These are phyloP conservation scores for Brassica juncea DNA, from an alignment of 345 rosid species.

Conservation along the genomic window DNA sequence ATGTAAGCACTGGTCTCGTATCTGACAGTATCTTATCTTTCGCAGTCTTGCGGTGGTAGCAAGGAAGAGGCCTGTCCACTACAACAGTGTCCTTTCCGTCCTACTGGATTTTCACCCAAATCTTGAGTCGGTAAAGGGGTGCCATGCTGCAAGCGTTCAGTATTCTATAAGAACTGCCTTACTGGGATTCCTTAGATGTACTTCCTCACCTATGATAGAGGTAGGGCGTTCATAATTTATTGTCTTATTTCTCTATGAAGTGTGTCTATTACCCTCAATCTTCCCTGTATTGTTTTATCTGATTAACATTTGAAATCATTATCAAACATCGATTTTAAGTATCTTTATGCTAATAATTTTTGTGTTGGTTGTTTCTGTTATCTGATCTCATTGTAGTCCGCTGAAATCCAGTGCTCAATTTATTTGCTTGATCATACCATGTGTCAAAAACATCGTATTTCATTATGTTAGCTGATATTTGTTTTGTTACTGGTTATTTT, in stretches of 20 bases:
- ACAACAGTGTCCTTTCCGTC: slow-evolving; percentile 65
- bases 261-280: slow-evolving; percentile 3
- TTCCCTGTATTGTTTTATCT: not conserved
- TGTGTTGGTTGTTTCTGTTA: slow-evolving; percentile 14
- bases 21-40: slow-evolving; percentile 48
- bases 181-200: slow-evolving; percentile 88
- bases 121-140: slow-evolving; percentile 56
- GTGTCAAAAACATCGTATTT: slow-evolving; percentile 20
- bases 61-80: slow-evolving; percentile 79
- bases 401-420: slow-evolving; percentile 13
- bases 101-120: slow-evolving; percentile 74
- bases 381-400: slow-evolving; percentile 6
- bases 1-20: slow-evolving; percentile 20
- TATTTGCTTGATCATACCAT: slow-evolving; percentile 7
- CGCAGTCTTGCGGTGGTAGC: slow-evolving; percentile 93
- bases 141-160: slow-evolving; percentile 72
- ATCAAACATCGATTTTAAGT: not conserved
- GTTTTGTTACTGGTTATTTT: slow-evolving; percentile 31
- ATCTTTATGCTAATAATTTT: slow-evolving; percentile 15
- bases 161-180: slow-evolving; percentile 90
- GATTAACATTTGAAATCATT: slow-evolving; percentile 3
- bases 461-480: not conserved
- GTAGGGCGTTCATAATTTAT: slow-evolving; percentile 43
- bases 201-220: slow-evolving; percentile 71
- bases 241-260: not conserved